phyloP scores from a whole-genome alignment of 768 basidiomycete genomes.

The Auricularia sp. region DNA sequence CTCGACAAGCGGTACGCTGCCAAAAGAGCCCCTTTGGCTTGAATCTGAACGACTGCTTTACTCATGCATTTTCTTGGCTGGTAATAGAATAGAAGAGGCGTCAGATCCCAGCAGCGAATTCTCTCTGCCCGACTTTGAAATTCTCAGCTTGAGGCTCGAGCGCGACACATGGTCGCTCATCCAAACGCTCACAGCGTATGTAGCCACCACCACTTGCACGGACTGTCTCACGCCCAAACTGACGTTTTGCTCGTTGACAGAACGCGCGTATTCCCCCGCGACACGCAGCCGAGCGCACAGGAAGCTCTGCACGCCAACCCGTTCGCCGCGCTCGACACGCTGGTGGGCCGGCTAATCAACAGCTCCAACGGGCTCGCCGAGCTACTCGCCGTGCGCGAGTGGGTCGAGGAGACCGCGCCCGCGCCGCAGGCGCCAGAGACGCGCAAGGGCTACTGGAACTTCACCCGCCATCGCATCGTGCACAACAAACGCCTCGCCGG shows the following conservation, averaged over 20 bases:
- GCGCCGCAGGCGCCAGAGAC: constrained; percentile 54
- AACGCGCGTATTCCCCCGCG: not conserved
- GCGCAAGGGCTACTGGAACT: constrained; percentile 74
- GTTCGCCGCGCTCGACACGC: constrained; percentile 66
- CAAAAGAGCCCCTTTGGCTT: not conserved
- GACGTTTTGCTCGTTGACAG: not conserved
- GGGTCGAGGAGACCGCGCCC: constrained; percentile 72
- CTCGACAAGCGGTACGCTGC: not conserved
- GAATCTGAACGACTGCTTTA: not conserved
- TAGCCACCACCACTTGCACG: constrained; percentile 38
- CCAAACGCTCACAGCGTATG: constrained; percentile 52
- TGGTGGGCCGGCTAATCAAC: constrained; percentile 65
- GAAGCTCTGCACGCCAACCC: constrained; percentile 60
- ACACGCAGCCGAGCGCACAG: constrained; percentile 35
- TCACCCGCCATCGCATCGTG: constrained; percentile 66
- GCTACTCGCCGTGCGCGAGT: constrained; percentile 76
- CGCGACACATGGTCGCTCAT: constrained; percentile 74
- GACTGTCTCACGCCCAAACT: not conserved
- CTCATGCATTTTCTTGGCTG: no score
- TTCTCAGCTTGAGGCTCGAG: constrained; percentile 60
- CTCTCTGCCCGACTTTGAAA: constrained; percentile 29
- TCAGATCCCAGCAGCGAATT: not conserved
- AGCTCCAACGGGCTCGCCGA: constrained; percentile 59
- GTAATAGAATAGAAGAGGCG: not conserved
- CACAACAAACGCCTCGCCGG: constrained; percentile 47